phyloP scores from a whole-genome alignment of 768 basidiomycete genomes.

The Lyophyllum decastes region DNA sequence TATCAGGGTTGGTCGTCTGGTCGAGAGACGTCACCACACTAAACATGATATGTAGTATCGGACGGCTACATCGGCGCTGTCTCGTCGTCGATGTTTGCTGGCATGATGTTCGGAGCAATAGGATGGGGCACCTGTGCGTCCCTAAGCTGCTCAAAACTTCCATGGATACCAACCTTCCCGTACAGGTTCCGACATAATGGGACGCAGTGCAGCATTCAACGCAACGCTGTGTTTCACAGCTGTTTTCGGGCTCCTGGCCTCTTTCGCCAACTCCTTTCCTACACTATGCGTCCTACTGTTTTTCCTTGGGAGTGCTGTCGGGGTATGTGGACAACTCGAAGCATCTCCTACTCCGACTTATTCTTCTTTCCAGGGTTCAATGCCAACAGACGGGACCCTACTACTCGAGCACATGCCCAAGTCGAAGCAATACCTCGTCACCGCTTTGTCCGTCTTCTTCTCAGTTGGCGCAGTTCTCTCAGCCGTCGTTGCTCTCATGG shows the following conservation, averaged over 20 bases:
- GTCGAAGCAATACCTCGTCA: constrained; percentile 90
- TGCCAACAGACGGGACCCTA: constrained; percentile 96
- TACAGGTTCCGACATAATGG: constrained; percentile 81
- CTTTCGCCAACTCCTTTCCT: constrained; percentile 68
- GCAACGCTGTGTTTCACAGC: constrained; percentile 89
- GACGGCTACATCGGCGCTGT: constrained; percentile 78
- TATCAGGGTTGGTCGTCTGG: constrained; percentile 56
- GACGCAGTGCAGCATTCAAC: constrained; percentile 90
- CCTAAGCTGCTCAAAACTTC: not conserved
- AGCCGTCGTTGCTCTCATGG: constrained; percentile 74
- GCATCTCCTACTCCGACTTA: not conserved
- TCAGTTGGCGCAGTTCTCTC: constrained; percentile 88
- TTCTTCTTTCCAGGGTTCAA: constrained; percentile 63
- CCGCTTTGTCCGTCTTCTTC: constrained; percentile 93
- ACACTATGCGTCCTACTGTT: constrained; percentile 79
- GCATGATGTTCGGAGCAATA: constrained; percentile 97
- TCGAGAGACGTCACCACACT: not conserved
- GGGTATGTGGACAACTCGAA: constrained; percentile 53
- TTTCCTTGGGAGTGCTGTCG: constrained; percentile 89
- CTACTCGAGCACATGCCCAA: constrained; percentile 92
- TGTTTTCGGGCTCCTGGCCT: constrained; percentile 81
- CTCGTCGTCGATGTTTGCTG: constrained; percentile 87
- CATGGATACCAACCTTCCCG: not conserved
- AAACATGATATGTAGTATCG: constrained; percentile 45
- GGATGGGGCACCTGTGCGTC: constrained; percentile 87